Evolutionary conservation across 495 filamentous ascomycete genomes (phyloP).

Genomic region (Terfezia boudieri): DNA sequence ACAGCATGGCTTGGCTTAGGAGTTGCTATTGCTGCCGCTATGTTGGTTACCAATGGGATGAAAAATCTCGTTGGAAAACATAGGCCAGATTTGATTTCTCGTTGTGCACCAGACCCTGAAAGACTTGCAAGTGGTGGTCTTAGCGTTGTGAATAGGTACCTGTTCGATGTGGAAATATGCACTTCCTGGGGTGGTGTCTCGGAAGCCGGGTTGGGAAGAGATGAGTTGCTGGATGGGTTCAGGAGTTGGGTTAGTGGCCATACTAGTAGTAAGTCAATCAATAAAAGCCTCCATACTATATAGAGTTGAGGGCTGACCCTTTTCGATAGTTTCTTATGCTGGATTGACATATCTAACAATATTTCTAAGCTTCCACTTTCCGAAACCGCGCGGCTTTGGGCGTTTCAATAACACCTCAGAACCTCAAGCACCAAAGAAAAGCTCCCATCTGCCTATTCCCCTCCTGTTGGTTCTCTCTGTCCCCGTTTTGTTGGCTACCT

Average conservation of each 20-base stretch:
- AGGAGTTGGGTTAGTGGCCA: constrained; percentile 63
- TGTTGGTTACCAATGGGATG: constrained; percentile 58
- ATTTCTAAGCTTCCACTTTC: constrained; percentile 33
- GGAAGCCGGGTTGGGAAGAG: constrained; percentile 21
- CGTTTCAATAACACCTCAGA: too few species aligned
- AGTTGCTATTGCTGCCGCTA: constrained; percentile 41
- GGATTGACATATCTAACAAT: constrained; percentile 63
- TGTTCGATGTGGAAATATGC: neutral
- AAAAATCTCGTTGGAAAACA: constrained; percentile 79
- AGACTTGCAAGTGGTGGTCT: neutral
- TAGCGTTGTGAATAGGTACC: too few species aligned
- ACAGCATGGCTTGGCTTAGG: constrained; percentile 53
- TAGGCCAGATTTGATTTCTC: constrained; percentile 53
- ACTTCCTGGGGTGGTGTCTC: neutral
- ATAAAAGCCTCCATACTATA: too few species aligned
- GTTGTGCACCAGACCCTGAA: constrained; percentile 16
- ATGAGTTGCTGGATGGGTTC: constrained; percentile 59
- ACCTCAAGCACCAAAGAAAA: too few species aligned
- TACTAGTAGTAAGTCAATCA: constrained; percentile 17
- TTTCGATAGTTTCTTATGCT: constrained; percentile 40
- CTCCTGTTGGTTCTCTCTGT: constrained; percentile 35
- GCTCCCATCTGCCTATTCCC: neutral
- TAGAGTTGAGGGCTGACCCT: neutral
- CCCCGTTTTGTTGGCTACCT: constrained; percentile 33
- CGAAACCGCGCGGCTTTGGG: too few species aligned